phyloP scores from a whole-genome alignment of 192 early-diverging fungal genomes.

The Mortierella antarctica region DNA sequence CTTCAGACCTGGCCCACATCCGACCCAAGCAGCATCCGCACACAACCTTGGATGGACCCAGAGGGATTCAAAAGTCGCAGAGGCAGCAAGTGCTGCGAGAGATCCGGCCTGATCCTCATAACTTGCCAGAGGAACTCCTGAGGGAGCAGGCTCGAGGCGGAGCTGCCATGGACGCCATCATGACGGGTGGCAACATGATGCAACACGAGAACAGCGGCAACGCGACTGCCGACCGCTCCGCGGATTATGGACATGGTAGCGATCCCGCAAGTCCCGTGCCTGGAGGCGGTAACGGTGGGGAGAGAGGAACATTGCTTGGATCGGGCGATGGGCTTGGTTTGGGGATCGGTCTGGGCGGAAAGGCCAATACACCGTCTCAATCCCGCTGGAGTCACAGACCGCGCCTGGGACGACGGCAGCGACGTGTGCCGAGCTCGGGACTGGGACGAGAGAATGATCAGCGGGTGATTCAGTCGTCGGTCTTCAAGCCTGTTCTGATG shows the following conservation, averaged over 20 bases:
- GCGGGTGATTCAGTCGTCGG: conserved; percentile 42
- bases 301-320: conserved; percentile 41
- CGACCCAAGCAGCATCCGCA: conserved; percentile 38
- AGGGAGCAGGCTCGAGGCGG: conserved; percentile 43
- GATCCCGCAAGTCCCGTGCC: background rate
- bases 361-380: conserved; percentile 4
- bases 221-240: background rate
- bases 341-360: conserved; percentile 41
- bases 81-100: conserved; percentile 30
- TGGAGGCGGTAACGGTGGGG: conserved; percentile 5
- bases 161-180: conserved; percentile 24
- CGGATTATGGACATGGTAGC: background rate
- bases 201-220: background rate
- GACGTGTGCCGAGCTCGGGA: conserved; percentile 31
- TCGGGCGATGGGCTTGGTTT: conserved; percentile 38
- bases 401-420: conserved; percentile 12
- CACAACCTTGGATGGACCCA: conserved; percentile 29
- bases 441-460: conserved; percentile 42
- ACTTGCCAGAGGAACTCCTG: conserved; percentile 46
- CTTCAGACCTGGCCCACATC: conserved; percentile 32
- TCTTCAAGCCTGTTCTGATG: conserved; percentile 30
- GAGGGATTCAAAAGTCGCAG: conserved; percentile 38
- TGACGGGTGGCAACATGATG: background rate
- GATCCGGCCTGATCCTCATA: conserved; percentile 44
- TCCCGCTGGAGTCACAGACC: conserved; percentile 25